These are phyloP conservation scores for Leccinum brunneo-olivaceum DNA, from an alignment of 1,284 basidiomycete species.

Conservation along the genomic window DNA sequence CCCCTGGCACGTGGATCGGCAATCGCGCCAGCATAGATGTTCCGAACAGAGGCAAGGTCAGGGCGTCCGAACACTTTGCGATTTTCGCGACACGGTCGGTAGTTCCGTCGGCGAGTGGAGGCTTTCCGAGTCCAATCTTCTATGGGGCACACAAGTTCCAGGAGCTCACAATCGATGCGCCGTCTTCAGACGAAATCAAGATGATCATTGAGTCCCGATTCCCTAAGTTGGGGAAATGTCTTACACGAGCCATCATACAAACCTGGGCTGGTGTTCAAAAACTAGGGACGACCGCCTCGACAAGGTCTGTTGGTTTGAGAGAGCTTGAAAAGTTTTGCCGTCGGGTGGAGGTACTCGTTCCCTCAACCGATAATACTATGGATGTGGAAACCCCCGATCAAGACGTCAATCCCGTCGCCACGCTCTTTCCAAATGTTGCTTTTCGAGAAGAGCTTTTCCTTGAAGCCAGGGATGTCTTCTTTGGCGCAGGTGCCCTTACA, in stretches of 20 bases:
- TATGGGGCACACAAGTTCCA: constrained; percentile 78
- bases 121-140: constrained; percentile 57
- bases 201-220: constrained; percentile 67
- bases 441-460: constrained; percentile 88
- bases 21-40: constrained; percentile 63
- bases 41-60: constrained; percentile 62
- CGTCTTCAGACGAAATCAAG: constrained; percentile 59
- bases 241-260: constrained; percentile 47
- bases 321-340: constrained; percentile 88
- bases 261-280: constrained; percentile 56
- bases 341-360: constrained; percentile 62
- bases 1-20: constrained; percentile 71
- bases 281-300: constrained; percentile 46
- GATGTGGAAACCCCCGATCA: constrained; percentile 32
- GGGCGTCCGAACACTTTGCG: constrained; percentile 69
- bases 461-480: constrained; percentile 89
- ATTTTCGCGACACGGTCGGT: constrained; percentile 79
- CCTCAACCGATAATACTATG: constrained; percentile 41
- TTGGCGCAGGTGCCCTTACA: constrained; percentile 63
- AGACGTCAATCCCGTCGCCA: constrained; percentile 17
- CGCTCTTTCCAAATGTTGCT: constrained; percentile 64
- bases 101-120: constrained; percentile 35
- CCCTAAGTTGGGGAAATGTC: constrained; percentile 46
- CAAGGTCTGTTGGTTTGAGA: constrained; percentile 66
- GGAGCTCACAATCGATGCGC: constrained; percentile 62